phyloP scores from a whole-genome alignment of 345 rosid species.

The Brassica cretica region DNA sequence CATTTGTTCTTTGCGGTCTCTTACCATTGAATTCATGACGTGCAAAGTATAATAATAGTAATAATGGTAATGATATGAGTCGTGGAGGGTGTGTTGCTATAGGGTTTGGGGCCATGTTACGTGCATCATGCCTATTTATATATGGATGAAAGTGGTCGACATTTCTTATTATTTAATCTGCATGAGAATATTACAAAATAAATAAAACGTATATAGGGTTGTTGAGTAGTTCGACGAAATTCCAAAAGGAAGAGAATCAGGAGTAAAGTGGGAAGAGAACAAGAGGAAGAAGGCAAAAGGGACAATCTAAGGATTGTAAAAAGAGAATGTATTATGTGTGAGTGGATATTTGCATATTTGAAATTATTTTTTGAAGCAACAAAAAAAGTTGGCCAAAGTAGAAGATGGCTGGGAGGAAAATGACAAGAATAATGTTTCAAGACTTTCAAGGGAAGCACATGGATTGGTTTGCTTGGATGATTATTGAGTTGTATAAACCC shows the following conservation, averaged over 20 bases:
- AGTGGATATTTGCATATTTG: constrained; percentile 33
- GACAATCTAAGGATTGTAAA: constrained; percentile 57
- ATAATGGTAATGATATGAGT: constrained; percentile 22
- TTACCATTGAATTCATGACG: constrained; percentile 45
- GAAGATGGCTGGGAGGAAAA: constrained; percentile 46
- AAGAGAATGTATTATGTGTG: constrained; percentile 50
- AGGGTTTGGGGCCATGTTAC: constrained; percentile 27
- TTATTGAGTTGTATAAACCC: constrained; percentile 42
- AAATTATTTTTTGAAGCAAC: neutral
- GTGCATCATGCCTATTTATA: constrained; percentile 39
- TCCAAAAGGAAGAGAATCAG: constrained; percentile 61
- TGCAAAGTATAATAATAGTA: neutral
- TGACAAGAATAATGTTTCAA: constrained; percentile 59
- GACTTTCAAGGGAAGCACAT: constrained; percentile 61
- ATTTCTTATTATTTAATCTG: constrained; percentile 28
- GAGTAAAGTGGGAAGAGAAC: constrained; percentile 57
- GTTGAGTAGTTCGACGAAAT: constrained; percentile 50
- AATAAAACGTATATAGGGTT: constrained; percentile 24
- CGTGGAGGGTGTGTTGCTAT: constrained; percentile 18
- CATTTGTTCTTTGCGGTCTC: constrained; percentile 47
- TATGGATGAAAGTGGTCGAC: constrained; percentile 28
- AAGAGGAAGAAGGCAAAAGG: constrained; percentile 50
- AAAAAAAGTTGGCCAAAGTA: constrained; percentile 46
- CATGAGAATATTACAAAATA: constrained; percentile 31
- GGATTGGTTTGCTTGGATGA: constrained; percentile 78